Evolutionary conservation across 1,284 basidiomycete genomes (phyloP), one percentile per base, ranked within the genome.

Genomic region (Xerocomus minutiporus): DNA sequence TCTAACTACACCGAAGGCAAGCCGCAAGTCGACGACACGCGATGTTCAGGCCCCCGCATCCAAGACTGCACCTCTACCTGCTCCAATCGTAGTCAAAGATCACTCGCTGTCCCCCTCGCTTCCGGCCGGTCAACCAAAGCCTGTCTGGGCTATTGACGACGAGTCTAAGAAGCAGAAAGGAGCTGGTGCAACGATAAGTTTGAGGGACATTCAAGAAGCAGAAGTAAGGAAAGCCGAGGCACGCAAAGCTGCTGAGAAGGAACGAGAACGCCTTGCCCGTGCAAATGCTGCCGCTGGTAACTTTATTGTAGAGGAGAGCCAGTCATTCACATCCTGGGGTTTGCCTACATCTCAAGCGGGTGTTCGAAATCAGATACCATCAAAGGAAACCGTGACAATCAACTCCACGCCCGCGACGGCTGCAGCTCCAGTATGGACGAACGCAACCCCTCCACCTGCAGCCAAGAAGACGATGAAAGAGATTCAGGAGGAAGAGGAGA

Each of bases 401-500:
- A 53, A 70, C 51, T 61, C 77, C 12, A 58, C 66, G 39, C 59
- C 75, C 15, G 36, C 69, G 26, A 55, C 66, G 4, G 42, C 69
- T 9, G 55, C 63, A 29, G 59, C 63, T 4, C 77, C 81, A 6
- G 88, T 88, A 25, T 91, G 88, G 88, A 86, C 85, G 8, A 82
- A 76, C 49, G 67, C 81, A 12, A 67, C 72, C 1, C 82, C 86
- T 59, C 58, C 75, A 5, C 65, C 74, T 5, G 71, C 75, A 3
- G 74, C 83, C 7, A 96, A 94, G 75, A 97, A 95, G 80, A 91
- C 91, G 2, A 88, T 99, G 84, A 97, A 95, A 76, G 94, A 99
- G 74, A 99, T 99, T 45, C 93, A 97, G 69, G 94, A 98, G 69
- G 96, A 99, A 64, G 96, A 99, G 69, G 89, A 97, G 73, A 81